Percentiles rank a stretch among this genome's conserved stretches.
These are phyloP conservation scores for Hygrophorus pudorinus DNA, from an alignment of 768 basidiomycete genomes.

Conservation along the genomic window DNA sequence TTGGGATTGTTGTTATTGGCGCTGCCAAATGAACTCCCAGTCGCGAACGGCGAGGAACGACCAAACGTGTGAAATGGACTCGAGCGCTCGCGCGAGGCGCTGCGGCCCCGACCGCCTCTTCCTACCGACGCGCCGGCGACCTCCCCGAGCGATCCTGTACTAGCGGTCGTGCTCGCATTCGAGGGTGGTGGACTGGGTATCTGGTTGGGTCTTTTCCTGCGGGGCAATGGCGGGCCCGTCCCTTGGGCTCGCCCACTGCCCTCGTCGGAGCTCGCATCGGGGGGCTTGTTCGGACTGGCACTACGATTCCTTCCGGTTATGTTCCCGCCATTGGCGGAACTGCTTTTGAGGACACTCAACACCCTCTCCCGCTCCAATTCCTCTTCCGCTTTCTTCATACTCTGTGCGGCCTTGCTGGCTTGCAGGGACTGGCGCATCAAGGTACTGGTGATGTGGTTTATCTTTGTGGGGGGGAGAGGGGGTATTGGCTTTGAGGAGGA, in stretches of 20 bases:
- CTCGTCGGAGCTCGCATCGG: neutral
- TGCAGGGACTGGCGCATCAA: slow-evolving; percentile 69
- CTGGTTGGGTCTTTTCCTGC: slow-evolving; percentile 1
- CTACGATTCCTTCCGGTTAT: slow-evolving; percentile 17
- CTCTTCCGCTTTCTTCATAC: slow-evolving; percentile 58
- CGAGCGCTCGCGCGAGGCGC: slow-evolving; percentile 11
- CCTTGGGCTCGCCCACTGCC: neutral
- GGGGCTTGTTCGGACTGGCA: slow-evolving; percentile 18
- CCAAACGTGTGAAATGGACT: slow-evolving; percentile 6
- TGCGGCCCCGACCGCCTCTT: neutral
- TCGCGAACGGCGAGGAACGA: too few relatives aligned
- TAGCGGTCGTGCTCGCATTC: slow-evolving; percentile 7
- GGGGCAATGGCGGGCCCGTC: slow-evolving; percentile 4
- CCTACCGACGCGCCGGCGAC: neutral
- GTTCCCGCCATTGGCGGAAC: slow-evolving; percentile 17
- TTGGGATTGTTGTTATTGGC: too few relatives aligned
- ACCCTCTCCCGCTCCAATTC: slow-evolving; percentile 61
- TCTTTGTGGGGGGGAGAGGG: slow-evolving; percentile 6
- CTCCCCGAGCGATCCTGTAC: slow-evolving; percentile 2
- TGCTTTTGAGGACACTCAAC: slow-evolving; percentile 62
- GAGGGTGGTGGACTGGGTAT: slow-evolving; percentile 6
- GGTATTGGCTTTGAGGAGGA: slow-evolving; percentile 11
- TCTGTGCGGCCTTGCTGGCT: slow-evolving; percentile 63
- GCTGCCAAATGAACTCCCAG: too few relatives aligned
- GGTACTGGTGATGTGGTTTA: slow-evolving; percentile 44